Conservation (phyloP, 2,329 filamentous ascomycete species). For the Moelleriella libera region DNA sequence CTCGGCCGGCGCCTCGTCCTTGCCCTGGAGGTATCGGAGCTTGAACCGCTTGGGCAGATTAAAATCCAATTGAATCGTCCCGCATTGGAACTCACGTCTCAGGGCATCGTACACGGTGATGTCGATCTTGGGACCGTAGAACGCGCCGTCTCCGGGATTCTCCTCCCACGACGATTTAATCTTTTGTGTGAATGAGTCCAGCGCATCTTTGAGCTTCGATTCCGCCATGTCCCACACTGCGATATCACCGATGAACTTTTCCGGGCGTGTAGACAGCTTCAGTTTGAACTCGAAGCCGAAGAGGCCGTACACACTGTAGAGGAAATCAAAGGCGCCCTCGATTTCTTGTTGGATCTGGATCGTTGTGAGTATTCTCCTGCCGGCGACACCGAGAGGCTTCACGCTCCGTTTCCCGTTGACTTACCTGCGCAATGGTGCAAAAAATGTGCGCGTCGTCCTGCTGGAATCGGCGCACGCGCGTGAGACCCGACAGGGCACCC, state of each 20-base stretch:
- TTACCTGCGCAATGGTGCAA: slow-evolving; percentile 38
- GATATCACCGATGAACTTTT: slow-evolving; percentile 77
- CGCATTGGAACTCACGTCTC: slow-evolving; percentile 43
- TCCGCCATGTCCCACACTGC: slow-evolving; percentile 87
- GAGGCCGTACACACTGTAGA: slow-evolving; percentile 58
- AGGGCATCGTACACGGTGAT: slow-evolving; percentile 86
- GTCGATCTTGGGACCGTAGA: slow-evolving; percentile 98
- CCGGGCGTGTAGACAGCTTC: slow-evolving; percentile 79
- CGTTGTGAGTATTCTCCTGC: background rate
- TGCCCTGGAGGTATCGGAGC: slow-evolving; percentile 35
- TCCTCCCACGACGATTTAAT: slow-evolving; percentile 65
- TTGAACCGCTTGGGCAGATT: slow-evolving; percentile 42
- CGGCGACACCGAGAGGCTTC: no score
- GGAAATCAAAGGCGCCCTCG: slow-evolving; percentile 73
- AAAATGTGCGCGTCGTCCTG: slow-evolving; percentile 97
- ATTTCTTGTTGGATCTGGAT: slow-evolving; percentile 36
- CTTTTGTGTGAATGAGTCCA: slow-evolving; percentile 57
- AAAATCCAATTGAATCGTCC: slow-evolving; percentile 93
- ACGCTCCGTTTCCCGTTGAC: background rate
- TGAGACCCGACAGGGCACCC: slow-evolving; percentile 79
- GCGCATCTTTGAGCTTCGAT: slow-evolving; percentile 59
- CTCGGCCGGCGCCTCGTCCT: slow-evolving; percentile 24
- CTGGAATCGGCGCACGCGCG: slow-evolving; percentile 83
- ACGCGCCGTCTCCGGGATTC: slow-evolving; percentile 90
- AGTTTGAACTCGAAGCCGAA: slow-evolving; percentile 63